A percentile compares a stretch with the other conserved stretches of the same genome.
These are phyloP conservation scores for Lasiosphaeria hispida DNA, from an alignment of 495 filamentous ascomycete species.

Conservation along the genomic window DNA sequence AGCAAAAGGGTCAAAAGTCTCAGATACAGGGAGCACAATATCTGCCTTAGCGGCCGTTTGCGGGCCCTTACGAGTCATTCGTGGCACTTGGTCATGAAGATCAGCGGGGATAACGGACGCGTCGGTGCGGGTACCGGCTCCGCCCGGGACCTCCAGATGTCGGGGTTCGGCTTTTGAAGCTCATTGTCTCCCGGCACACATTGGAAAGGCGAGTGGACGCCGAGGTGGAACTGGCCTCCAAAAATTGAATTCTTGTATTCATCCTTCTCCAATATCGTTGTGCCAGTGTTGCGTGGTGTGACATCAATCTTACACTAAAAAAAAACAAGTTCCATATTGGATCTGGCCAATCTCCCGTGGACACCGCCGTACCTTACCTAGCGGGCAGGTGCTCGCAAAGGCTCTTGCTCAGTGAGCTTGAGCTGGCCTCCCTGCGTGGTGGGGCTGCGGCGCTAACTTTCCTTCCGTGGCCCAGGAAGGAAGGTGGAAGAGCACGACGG, in stretches of 20 bases:
- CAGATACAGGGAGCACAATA: neutral
- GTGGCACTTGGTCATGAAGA: neutral
- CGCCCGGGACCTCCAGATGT: slow-evolving; percentile 2
- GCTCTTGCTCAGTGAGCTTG: no score
- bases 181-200: neutral
- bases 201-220: slow-evolving; percentile 1
- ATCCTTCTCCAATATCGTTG: neutral
- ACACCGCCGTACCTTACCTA: no score
- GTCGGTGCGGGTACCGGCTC: slow-evolving; percentile 19
- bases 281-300: neutral
- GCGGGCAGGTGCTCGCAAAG: no score
- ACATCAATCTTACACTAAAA: no score
- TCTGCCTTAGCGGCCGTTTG: slow-evolving; percentile 16
- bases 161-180: neutral
- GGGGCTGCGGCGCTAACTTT: no score
- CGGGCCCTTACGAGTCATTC: slow-evolving; percentile 1
- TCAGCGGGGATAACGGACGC: neutral
- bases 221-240: neutral
- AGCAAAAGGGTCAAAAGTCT: no score
- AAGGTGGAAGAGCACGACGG: neutral
- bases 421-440: no score
- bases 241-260: neutral
- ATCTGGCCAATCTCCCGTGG: no score
- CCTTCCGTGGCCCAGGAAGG: no score
- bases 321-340: no score